phyloP scores from a whole-genome alignment of 2,329 filamentous ascomycete species.

The Cytospora paraplurivora region DNA sequence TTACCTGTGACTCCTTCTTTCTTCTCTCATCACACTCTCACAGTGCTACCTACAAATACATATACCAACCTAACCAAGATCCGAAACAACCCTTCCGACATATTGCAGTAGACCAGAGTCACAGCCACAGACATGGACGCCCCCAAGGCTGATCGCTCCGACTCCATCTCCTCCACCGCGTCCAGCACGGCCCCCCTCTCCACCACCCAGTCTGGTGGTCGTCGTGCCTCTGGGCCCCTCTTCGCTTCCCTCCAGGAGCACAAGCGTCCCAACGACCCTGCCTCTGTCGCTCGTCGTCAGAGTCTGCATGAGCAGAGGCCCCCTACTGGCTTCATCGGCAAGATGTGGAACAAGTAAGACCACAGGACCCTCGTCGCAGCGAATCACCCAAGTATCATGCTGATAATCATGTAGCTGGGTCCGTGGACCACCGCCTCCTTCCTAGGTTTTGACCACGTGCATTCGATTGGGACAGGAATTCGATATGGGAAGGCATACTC shows the following conservation, averaged over 20 bases:
- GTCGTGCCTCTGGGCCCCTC: conserved; percentile 48
- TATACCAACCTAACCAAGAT: not conserved
- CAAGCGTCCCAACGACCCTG: conserved; percentile 50
- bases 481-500: too few relatives aligned
- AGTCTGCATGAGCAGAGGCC: conserved; percentile 58
- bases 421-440: too few relatives aligned
- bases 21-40: not conserved
- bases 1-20: not conserved
- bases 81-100: not conserved
- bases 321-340: conserved; percentile 52
- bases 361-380: not conserved
- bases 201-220: conserved; percentile 30
- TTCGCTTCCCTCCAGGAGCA: conserved; percentile 56
- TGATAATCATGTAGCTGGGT: too few relatives aligned
- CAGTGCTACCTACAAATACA: not conserved
- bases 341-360: conserved; percentile 60
- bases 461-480: too few relatives aligned
- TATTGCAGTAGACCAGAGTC: not conserved
- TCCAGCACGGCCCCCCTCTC: conserved; percentile 11
- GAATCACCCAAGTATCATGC: not conserved
- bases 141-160: conserved; percentile 20
- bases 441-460: too few relatives aligned
- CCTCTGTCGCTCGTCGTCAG: conserved; percentile 50
- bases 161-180: conserved; percentile 25
- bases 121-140: conserved; percentile 13